phyloP scores from a whole-genome alignment of 805 yeast genomes.

The Ogataea wickerhamii region DNA sequence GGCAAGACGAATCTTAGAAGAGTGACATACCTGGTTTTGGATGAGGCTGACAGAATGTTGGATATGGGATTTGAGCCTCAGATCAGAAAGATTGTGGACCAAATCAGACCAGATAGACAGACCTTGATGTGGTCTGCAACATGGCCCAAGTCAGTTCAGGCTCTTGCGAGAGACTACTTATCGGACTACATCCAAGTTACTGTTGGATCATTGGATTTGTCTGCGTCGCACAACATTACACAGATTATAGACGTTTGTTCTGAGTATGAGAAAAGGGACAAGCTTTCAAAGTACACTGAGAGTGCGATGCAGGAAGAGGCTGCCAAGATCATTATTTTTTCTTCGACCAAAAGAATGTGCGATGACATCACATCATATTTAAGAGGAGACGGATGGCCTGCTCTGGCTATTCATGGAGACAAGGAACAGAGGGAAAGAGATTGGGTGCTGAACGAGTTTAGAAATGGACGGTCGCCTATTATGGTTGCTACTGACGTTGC shows the following conservation, averaged over 20 bases:
- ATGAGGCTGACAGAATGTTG: conserved; percentile 99
- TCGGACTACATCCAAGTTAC: conserved; percentile 94
- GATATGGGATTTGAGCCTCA: conserved; percentile 99
- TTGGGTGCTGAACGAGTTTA: conserved; percentile 95
- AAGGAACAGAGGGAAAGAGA: conserved; percentile 97
- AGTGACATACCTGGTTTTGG: conserved; percentile 94
- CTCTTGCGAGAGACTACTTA: conserved; percentile 86
- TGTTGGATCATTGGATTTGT: conserved; percentile 89
- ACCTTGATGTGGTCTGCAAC: conserved; percentile 99
- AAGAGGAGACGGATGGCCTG: conserved; percentile 98
- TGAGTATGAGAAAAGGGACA: conserved; percentile 93
- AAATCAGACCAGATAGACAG: conserved; percentile 99
- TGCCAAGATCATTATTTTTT: conserved; percentile 81
- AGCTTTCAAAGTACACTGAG: conserved; percentile 78
- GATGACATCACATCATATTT: conserved; percentile 89
- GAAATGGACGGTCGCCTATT: conserved; percentile 86
- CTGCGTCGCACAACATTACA: conserved; percentile 95
- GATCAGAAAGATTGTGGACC: conserved; percentile 92
- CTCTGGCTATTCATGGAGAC: conserved; percentile 98
- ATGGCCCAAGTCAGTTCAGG: conserved; percentile 98
- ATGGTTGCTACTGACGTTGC: conserved; percentile 99
- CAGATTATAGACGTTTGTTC: conserved; percentile 89
- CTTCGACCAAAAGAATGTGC: conserved; percentile 97
- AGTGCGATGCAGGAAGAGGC: conserved; percentile 66
- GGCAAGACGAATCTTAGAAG: conserved; percentile 93